A percentile compares a stretch with the other conserved stretches of the same genome.
These are phyloP conservation scores for Trichoderma sp. DNA, from an alignment of 2,329 filamentous ascomycete genomes.

Conservation along the genomic window DNA sequence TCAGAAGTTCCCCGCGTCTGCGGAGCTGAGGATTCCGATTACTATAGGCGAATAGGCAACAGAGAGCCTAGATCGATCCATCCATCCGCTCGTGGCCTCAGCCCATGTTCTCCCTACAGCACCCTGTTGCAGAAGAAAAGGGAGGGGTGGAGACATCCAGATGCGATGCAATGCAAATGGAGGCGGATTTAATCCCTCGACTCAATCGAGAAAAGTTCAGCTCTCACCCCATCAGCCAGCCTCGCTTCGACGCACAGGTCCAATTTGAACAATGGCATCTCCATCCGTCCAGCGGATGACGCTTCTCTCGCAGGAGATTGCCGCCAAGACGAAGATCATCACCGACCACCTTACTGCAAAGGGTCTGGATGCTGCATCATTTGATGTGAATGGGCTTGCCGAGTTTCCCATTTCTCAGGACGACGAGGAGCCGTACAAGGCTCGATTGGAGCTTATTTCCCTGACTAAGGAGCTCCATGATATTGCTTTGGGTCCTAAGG, in stretches of 20 bases:
- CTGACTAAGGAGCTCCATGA: slow-evolving; percentile 35
- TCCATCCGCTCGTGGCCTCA: background rate
- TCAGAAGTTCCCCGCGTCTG: slow-evolving; percentile 13
- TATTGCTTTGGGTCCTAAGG: slow-evolving; percentile 32
- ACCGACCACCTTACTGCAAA: slow-evolving; percentile 23
- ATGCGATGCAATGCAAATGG: background rate
- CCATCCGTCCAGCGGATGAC: slow-evolving; percentile 23
- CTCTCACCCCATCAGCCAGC: slow-evolving; percentile 7
- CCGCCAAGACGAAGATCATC: slow-evolving; percentile 21
- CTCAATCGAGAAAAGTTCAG: background rate
- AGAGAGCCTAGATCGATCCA: slow-evolving; percentile 2
- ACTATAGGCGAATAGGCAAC: background rate
- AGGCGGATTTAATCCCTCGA: slow-evolving; percentile 3
- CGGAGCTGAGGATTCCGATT: slow-evolving; percentile 1
- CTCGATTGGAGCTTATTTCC: slow-evolving; percentile 27
- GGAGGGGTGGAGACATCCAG: slow-evolving; percentile 8
- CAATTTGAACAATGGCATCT: slow-evolving; percentile 10
- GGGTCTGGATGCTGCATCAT: slow-evolving; percentile 24
- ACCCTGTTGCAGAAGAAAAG: slow-evolving; percentile 3
- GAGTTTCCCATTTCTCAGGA: slow-evolving; percentile 25
- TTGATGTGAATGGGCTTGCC: slow-evolving; percentile 22
- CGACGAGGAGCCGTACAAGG: slow-evolving; percentile 20
- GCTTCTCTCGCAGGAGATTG: slow-evolving; percentile 17
- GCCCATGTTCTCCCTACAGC: background rate
- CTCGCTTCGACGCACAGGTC: background rate